Evolutionary conservation across 2,329 filamentous ascomycete genomes (phyloP), one percentile per base, ranked within the genome.

Genomic region (Emmonsiellopsis sp.): DNA sequence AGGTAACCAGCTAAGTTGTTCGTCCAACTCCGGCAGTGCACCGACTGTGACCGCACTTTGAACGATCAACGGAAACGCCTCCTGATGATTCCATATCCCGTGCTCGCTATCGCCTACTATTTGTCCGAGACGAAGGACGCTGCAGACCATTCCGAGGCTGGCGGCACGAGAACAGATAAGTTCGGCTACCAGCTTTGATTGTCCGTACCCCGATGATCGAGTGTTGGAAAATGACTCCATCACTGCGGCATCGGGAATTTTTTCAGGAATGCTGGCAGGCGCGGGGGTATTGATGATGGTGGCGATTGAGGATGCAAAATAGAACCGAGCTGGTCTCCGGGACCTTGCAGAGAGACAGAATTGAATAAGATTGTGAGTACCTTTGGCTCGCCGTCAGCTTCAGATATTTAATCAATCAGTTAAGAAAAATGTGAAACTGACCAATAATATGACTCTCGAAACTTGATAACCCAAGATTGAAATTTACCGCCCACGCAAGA

Each of bases 401-500:
- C 21, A 1, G 14, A 44, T n/a, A 39, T 39, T 39, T 39, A 1
- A 10, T 3, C 9, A 39, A 39, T 27, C 21, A 1, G 21, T 27
- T 27, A 39, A n/a, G 6, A 39, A 39, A 1, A 39, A 1, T 1
- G 36, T 9, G 13, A 27, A 17, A 10, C 42, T 44, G 5, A 44
- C 73, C 76, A 3, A 70, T 66, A 34, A 84, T 75, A 56, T 79
- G 75, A 40, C 71, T 71, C 47, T 74, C 74, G 59, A 85, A 85
- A 55, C 75, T 79, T 40, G 66, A 67, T 1, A 85, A 69, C 3
- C 75, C 73, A 51, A 82, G 70, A 31, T 75, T 77, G 68, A 85
- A 85, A 65, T 85, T 85, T 14, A 85, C 83, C 2, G 77, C 73
- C 83, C 83, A 85, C 17, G 82, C 82, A 6, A 82, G 73, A 62